Conservation (phyloP, 2,329 filamentous ascomycete genomes). For the Cercospora sp. region DNA sequence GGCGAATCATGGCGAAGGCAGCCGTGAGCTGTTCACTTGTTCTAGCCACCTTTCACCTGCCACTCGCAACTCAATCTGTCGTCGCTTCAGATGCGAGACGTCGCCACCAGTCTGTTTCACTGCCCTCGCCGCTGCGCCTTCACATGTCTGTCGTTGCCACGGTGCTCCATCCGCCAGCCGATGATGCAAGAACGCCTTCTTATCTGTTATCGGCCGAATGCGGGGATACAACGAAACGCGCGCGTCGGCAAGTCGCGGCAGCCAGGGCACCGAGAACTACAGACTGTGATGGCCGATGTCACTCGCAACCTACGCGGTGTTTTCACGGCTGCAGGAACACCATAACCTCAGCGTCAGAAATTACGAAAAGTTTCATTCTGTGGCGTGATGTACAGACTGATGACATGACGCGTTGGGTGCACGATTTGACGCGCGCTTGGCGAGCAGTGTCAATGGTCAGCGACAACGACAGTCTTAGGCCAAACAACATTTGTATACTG, state of each 20-base stretch:
- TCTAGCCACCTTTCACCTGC: constrained; percentile 1
- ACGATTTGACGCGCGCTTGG: neutral
- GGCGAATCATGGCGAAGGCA: constrained; percentile 3
- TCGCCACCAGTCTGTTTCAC: constrained; percentile 4
- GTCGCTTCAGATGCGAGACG: neutral
- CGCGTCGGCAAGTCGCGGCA: constrained; percentile 3
- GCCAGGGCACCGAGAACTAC: neutral
- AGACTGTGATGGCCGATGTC: constrained; percentile 4
- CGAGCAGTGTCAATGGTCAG: neutral
- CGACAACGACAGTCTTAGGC: neutral
- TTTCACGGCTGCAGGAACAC: constrained; percentile 10
- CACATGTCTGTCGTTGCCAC: constrained; percentile 6
- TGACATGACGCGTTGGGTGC: neutral
- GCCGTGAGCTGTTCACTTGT: neutral
- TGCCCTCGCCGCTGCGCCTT: neutral
- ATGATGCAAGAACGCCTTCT: neutral
- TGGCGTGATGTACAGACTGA: constrained; percentile 7
- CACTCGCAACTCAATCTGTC: neutral
- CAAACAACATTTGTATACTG: neutral
- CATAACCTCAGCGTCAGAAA: neutral
- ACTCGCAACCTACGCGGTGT: constrained; percentile 9
- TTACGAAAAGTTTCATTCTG: neutral
- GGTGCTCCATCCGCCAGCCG: constrained; percentile 5
- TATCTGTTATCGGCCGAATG: constrained; percentile 16
- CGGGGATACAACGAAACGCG: constrained; percentile 14